Percentiles rank a stretch among this genome's conserved stretches.
Conservation (phyloP, 495 filamentous ascomycete genomes). For the Lophiostoma macrostomum region DNA sequence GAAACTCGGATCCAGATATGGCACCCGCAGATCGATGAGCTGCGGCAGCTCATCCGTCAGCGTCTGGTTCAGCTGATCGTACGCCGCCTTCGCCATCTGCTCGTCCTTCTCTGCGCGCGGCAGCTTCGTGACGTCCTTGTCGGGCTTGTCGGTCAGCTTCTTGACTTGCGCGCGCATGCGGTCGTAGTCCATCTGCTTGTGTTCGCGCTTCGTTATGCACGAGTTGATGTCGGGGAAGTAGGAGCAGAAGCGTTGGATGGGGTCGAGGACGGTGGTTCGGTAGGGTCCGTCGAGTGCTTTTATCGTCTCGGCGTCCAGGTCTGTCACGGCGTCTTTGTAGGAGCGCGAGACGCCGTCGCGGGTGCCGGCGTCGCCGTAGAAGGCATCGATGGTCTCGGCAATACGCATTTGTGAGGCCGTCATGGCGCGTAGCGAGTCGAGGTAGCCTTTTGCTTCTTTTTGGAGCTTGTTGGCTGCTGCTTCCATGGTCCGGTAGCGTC, state of each 20-base stretch:
- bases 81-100: constrained; percentile 87
- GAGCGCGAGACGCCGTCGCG: constrained; percentile 90
- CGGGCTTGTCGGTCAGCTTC: constrained; percentile 94
- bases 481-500: constrained; percentile 95
- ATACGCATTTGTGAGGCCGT: constrained; percentile 99
- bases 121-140: constrained; percentile 94
- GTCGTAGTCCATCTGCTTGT: constrained; percentile 98
- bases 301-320: constrained; percentile 95
- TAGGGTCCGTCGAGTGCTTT: constrained; percentile 98
- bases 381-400: constrained; percentile 97
- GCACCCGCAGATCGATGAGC: constrained; percentile 93
- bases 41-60: constrained; percentile 91
- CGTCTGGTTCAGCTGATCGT: constrained; percentile 95
- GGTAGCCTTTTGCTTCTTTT: constrained; percentile 95
- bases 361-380: constrained; percentile 94
- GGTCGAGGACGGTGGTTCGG: constrained; percentile 88
- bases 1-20: constrained; percentile 93
- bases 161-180: constrained; percentile 92
- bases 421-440: constrained; percentile 96
- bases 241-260: constrained; percentile 90
- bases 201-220: constrained; percentile 97
- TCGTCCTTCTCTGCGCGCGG: constrained; percentile 91
- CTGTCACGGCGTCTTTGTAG: constrained; percentile 97
- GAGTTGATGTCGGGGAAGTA: constrained; percentile 99
- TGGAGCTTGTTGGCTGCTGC: constrained; percentile 85